Conservation (phyloP, 345 rosid genomes). For the Salix dunnii region DNA sequence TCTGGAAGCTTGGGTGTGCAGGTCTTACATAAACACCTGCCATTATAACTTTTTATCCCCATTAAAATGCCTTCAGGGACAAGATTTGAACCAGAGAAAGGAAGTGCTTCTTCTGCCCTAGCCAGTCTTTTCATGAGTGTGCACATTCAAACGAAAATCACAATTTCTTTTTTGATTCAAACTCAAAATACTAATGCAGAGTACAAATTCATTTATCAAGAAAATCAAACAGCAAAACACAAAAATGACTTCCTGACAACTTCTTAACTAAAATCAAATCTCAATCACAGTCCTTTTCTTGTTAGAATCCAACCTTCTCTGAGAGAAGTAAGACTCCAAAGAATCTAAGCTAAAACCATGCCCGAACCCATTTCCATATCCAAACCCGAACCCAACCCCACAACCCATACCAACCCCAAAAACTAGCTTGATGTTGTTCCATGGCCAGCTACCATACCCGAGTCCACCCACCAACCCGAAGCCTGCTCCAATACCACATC, state of each 20-base stretch:
- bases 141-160: no score
- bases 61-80: no score
- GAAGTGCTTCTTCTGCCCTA: no score
- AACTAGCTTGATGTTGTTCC: constrained; percentile 39
- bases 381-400: constrained; percentile 52
- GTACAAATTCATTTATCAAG: no score
- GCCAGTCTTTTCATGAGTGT: no score
- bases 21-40: background rate
- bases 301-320: constrained; percentile 12
- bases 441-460: constrained; percentile 40
- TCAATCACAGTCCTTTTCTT: constrained; percentile 5
- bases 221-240: background rate
- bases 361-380: constrained; percentile 55
- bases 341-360: constrained; percentile 42
- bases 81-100: no score
- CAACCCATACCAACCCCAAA: constrained; percentile 55
- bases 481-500: constrained; percentile 54
- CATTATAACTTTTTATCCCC: no score
- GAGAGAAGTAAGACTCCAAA: background rate
- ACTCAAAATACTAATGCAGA: background rate
- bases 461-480: constrained; percentile 48
- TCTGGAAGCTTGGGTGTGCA: background rate
- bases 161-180: background rate
- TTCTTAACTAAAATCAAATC: background rate
- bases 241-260: background rate